Evolutionary conservation across 78 protist genomes (phyloP).

Genomic region (Dictyostelium brefeldianum): DNA sequence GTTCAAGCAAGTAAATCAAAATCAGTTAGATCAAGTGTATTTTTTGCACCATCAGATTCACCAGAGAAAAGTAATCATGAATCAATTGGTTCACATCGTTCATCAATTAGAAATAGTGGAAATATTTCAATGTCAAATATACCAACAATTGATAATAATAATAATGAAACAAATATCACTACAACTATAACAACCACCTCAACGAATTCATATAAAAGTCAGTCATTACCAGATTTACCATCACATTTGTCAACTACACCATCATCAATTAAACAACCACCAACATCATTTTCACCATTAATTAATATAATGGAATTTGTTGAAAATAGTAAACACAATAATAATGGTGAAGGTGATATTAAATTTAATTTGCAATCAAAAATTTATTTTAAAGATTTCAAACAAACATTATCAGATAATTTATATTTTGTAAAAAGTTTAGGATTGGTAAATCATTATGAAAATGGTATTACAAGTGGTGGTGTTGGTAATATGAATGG

Average conservation of each 20-base stretch:
- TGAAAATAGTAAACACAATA: too few relatives aligned
- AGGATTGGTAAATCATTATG: constrained; percentile 43
- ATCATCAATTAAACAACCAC: not conserved
- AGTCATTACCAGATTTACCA: constrained; percentile 34
- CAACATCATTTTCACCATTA: not conserved
- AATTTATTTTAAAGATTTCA: constrained; percentile 50
- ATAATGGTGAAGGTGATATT: not conserved
- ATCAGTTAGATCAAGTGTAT: not conserved
- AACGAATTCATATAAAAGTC: not conserved
- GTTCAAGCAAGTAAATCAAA: not conserved
- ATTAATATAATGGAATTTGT: not conserved
- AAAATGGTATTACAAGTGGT: not conserved
- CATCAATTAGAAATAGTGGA: not conserved
- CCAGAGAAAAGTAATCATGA: not conserved
- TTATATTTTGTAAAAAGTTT: constrained; percentile 35
- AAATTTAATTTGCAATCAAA: constrained; percentile 25
- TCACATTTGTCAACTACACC: not conserved
- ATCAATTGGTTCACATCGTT: constrained; percentile 3
- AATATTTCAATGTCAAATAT: not conserved
- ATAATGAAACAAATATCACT: not conserved
- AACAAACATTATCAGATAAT: constrained; percentile 17
- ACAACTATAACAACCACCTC: not conserved
- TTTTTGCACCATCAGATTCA: not conserved
- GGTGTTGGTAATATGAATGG: not conserved
- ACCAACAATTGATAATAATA: not conserved